Percentiles rank a stretch among this genome's conserved stretches.
Evolutionary conservation across 164 flowering plant genomes (phyloP).

Genomic region (Stephania cephalantha): DNA sequence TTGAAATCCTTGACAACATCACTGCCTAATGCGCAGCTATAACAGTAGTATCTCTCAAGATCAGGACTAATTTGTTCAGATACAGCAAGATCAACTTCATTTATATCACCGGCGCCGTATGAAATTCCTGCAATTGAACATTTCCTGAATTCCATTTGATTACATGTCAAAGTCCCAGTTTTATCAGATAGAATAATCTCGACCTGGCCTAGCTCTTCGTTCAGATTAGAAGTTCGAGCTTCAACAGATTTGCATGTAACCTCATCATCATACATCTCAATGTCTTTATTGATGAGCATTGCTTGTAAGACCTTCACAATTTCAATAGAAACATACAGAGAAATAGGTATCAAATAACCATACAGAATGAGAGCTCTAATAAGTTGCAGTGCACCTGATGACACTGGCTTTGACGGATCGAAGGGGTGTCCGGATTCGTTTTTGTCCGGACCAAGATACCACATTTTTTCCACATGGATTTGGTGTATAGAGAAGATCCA

Average conservation of each 20-base stretch:
- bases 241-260: conserved; percentile 47
- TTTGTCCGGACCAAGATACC: conserved; percentile 62
- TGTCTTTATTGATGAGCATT: conserved; percentile 55
- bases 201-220: conserved; percentile 85
- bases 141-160: conserved; percentile 77
- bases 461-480: conserved; percentile 42
- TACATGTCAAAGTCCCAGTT: conserved; percentile 80
- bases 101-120: conserved; percentile 61
- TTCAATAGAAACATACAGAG: conserved; percentile 73
- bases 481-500: conserved; percentile 32
- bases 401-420: conserved; percentile 36
- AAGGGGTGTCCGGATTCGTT: conserved; percentile 29
- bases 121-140: conserved; percentile 61
- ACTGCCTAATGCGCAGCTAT: conserved; percentile 19
- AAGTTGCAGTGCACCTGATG: conserved; percentile 54
- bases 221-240: conserved; percentile 73
- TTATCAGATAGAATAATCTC: conserved; percentile 74
- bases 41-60: conserved; percentile 20
- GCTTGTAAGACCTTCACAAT: conserved; percentile 76
- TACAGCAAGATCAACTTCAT: conserved; percentile 55
- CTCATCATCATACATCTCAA: conserved; percentile 60
- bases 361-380: conserved; percentile 60
- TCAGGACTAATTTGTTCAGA: conserved; percentile 31
- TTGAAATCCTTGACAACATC: conserved; percentile 53
- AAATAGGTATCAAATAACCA: conserved; percentile 67